Evolutionary conservation across 306 rosid genomes (phyloP).

Genomic region (Trifolium dubium): DNA sequence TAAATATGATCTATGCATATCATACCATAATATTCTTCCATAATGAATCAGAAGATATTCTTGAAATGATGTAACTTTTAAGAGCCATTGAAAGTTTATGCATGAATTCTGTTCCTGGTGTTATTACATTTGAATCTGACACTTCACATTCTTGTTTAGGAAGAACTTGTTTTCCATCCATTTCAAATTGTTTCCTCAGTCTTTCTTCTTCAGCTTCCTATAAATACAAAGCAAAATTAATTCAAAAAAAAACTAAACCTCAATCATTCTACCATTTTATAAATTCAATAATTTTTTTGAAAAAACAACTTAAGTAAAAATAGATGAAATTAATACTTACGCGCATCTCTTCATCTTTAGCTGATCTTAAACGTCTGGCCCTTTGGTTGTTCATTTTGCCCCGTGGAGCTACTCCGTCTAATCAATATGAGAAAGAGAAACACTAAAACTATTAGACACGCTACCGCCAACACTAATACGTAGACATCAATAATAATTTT

Average conservation of each 20-base stretch:
- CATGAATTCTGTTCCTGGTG: constrained; percentile 75
- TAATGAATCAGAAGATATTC: constrained; percentile 31
- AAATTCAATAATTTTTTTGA: neutral
- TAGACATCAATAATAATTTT: neutral
- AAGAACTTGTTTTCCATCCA: constrained; percentile 54
- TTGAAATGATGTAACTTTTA: constrained; percentile 27
- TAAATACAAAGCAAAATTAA: neutral
- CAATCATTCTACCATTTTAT: neutral
- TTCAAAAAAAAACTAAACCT: neutral
- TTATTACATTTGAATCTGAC: constrained; percentile 54
- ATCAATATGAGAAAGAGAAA: constrained; percentile 21
- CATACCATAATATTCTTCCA: constrained; percentile 58
- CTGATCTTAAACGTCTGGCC: constrained; percentile 46
- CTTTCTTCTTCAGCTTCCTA: constrained; percentile 58
- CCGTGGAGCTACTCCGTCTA: constrained; percentile 76
- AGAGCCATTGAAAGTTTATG: constrained; percentile 55
- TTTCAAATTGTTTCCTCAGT: constrained; percentile 45
- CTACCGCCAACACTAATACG: neutral
- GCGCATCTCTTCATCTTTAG: constrained; percentile 42
- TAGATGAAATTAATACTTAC: constrained; percentile 26
- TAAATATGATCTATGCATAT: no score
- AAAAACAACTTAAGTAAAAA: no score
- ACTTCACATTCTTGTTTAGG: constrained; percentile 48
- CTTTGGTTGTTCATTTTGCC: constrained; percentile 76
- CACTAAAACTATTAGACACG: neutral